Conservation (phyloP, 148 eudicot genomes). For the Rhododendron henanense region DNA sequence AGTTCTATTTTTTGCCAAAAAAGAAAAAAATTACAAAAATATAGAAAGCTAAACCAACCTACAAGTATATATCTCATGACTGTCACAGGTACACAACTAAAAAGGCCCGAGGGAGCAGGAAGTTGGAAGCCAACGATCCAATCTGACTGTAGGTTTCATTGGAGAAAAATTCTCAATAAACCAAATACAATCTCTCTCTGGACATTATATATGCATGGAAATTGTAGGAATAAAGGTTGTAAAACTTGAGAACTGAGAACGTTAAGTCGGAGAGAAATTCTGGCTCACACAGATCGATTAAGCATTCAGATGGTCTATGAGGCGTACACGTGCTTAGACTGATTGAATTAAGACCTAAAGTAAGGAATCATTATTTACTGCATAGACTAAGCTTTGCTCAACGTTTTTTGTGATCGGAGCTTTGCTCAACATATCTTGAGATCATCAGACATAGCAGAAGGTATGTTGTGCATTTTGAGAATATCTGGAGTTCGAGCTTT, state of each 20-base stretch:
- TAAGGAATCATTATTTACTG: neutral
- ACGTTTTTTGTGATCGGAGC: neutral
- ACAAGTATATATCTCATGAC: too few species aligned
- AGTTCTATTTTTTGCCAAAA: too few species aligned
- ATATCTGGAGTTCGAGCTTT: constrained; percentile 1
- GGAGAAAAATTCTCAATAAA: neutral
- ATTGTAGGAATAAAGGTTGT: neutral
- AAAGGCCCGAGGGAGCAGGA: neutral
- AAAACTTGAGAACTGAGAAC: neutral
- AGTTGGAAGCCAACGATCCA: neutral
- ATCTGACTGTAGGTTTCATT: neutral
- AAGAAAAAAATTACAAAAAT: too few species aligned
- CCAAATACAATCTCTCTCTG: neutral
- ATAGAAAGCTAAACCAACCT: too few species aligned
- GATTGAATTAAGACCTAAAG: neutral
- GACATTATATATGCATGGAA: neutral
- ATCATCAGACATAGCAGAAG: constrained; percentile 8
- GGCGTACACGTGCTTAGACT: neutral
- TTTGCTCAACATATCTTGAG: neutral
- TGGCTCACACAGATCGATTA: neutral
- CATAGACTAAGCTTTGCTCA: neutral
- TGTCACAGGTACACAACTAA: too few species aligned
- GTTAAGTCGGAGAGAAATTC: neutral
- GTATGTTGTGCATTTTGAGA: neutral
- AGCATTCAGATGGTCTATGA: neutral